Conservation (phyloP, 495 filamentous ascomycete genomes). For the Tuber borchii region DNA sequence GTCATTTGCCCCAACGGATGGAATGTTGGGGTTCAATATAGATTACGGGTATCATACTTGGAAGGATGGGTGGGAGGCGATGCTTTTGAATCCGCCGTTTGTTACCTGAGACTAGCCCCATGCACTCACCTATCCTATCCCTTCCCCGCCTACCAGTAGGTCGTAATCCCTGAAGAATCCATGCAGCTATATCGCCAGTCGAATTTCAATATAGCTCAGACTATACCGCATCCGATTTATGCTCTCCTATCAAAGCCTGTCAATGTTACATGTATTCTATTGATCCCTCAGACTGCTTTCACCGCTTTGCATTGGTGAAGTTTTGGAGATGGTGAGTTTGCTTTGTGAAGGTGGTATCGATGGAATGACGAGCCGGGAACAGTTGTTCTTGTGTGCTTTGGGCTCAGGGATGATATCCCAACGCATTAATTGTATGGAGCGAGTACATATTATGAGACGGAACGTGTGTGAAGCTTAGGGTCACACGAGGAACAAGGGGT, state of each 20-base stretch:
- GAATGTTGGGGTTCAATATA: not conserved
- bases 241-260: not conserved
- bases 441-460: not conserved
- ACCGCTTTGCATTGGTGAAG: not conserved
- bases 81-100: not conserved
- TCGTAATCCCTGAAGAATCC: not conserved
- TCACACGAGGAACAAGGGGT: not conserved
- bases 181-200: not conserved
- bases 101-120: not conserved
- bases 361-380: not conserved
- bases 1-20: not conserved
- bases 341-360: not conserved
- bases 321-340: not conserved
- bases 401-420: not conserved
- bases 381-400: not conserved
- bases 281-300: not conserved
- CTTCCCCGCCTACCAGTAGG: not conserved
- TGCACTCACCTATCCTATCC: not conserved
- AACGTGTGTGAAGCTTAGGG: not conserved
- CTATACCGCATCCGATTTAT: not conserved
- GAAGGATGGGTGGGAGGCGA: not conserved
- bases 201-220: not conserved
- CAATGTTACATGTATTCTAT: not conserved
- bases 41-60: not conserved
- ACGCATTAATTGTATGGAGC: not conserved